Evolutionary conservation across 768 basidiomycete species (phyloP), one percentile per base, ranked within the genome.

Genomic region (Panaeolus cyanescens): DNA sequence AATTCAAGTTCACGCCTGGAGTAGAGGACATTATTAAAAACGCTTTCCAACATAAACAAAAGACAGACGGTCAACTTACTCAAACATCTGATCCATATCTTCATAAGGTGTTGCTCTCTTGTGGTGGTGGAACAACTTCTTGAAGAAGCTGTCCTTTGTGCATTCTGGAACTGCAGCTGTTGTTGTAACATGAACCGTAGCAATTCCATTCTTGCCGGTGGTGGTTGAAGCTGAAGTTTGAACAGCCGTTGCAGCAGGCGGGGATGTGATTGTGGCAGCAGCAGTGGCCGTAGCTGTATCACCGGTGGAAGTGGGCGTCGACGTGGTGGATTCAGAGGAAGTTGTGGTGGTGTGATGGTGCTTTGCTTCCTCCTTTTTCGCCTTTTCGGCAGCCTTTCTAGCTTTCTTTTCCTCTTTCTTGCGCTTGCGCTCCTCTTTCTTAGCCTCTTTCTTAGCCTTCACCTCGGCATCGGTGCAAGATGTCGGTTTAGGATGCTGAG

Each of bases 81-180:
- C 63, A 55, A 69, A 64, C 15, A 65, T 25, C 45, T 58, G 36
- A 19, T 66, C 67, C 31, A 65, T 40, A 45, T 65, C 65, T 10
- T 67, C 64, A 15, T 67, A 64, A 32, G 61, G 60, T 39, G 39
- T 34, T 28, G 59, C 45, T 39, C 37, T 42, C 60, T 62, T 64
- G 59, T 62, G 62, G 56, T 62, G 64, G 12, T 54, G 61, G 40
- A 61, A 59, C 15, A 62, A 39, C 53, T 60, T 60, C 53, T 61
- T 61, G 57, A 57, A 56, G 42, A 54, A 22, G 31, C 63, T 59
- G 20, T 64, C 58, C 59, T 59, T 61, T 31, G 64, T 71, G 66
- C 71, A 72, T 12, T 59, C 59, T n/a, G 71, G 63, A 22, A 59
- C 59, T 56, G 66, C 61, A 42, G 68, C 69, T 19, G 67, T 68